A percentile compares a stretch with the other conserved stretches of the same genome.
These are phyloP conservation scores for Pholiota adiposa DNA, from an alignment of 1,284 basidiomycete genomes.

Conservation along the genomic window DNA sequence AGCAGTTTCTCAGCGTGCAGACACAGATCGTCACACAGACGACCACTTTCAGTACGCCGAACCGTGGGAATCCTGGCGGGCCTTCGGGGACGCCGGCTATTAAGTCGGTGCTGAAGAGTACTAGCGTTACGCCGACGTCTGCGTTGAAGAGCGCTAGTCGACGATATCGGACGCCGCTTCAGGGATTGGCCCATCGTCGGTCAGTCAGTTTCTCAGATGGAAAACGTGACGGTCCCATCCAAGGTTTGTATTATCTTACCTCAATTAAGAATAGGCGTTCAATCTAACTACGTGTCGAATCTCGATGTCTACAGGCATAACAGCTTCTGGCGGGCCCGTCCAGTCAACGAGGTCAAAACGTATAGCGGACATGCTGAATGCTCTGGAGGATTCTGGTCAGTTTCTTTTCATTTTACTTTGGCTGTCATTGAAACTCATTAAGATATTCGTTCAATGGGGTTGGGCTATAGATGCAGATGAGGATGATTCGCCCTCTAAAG, in stretches of 20 bases:
- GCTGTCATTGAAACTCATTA: not conserved
- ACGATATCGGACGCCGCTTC: constrained; percentile 55
- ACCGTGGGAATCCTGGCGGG: constrained; percentile 19
- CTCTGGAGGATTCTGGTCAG: constrained; percentile 70
- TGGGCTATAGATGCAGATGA: constrained; percentile 47
- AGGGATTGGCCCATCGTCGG: constrained; percentile 54
- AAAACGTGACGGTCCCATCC: constrained; percentile 81
- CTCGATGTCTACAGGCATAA: constrained; percentile 22
- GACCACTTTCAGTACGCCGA: constrained; percentile 28
- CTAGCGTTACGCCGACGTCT: constrained; percentile 55
- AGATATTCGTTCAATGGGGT: not conserved
- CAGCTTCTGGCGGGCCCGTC: constrained; percentile 39
- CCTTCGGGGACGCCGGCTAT: constrained; percentile 43
- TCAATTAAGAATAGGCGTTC: constrained; percentile 34
- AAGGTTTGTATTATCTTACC: constrained; percentile 53
- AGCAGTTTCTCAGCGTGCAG: constrained; percentile 19
- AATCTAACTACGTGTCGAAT: not conserved
- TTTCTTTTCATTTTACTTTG: constrained; percentile 19
- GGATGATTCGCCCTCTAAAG: constrained; percentile 69
- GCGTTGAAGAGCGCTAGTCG: constrained; percentile 54
- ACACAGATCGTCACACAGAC: constrained; percentile 17
- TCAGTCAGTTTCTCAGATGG: constrained; percentile 97
- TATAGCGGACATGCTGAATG: constrained; percentile 78
- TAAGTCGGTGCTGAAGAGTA: constrained; percentile 60
- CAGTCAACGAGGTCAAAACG: constrained; percentile 77